These are phyloP conservation scores for Aspergillus proliferans DNA, from an alignment of 2,329 filamentous ascomycete species.

Conservation along the genomic window DNA sequence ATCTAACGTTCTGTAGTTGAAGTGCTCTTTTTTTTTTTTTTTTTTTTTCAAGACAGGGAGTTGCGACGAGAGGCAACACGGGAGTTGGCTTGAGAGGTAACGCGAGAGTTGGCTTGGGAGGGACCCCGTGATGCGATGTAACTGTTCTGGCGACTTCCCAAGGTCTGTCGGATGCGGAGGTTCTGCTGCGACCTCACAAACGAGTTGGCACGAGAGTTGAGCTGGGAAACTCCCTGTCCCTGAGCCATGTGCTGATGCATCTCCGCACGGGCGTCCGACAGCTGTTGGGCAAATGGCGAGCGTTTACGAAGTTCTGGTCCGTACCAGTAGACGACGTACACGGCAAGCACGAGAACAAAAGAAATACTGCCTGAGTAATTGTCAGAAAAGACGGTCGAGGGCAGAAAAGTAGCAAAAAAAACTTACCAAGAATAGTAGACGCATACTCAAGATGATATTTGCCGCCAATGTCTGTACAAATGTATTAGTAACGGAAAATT, in stretches of 20 bases:
- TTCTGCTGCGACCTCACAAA: slow-evolving; percentile 36
- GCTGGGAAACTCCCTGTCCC: slow-evolving; percentile 28
- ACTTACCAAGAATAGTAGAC: slow-evolving; percentile 54
- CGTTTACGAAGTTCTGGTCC: slow-evolving; percentile 55
- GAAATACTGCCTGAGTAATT: slow-evolving; percentile 47
- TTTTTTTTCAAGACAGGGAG: slow-evolving; percentile 6
- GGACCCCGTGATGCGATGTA: slow-evolving; percentile 27
- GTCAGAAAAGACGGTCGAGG: neutral
- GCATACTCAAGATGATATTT: slow-evolving; percentile 54
- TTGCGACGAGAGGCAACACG: slow-evolving; percentile 21
- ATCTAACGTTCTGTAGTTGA: neutral
- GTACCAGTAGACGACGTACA: slow-evolving; percentile 62
- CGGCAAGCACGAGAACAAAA: slow-evolving; percentile 54
- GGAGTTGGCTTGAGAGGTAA: slow-evolving; percentile 6
- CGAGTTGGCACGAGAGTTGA: slow-evolving; percentile 30
- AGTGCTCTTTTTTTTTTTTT: slow-evolving; percentile 9
- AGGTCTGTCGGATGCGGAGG: slow-evolving; percentile 28
- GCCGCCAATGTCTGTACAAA: slow-evolving; percentile 45
- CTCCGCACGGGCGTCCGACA: slow-evolving; percentile 43
- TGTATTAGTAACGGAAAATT: slow-evolving; percentile 2
- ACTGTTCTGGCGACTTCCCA: slow-evolving; percentile 31
- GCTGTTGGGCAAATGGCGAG: slow-evolving; percentile 60
- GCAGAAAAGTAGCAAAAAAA: neutral
- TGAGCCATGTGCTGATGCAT: slow-evolving; percentile 20
- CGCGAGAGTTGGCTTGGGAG: slow-evolving; percentile 25